Evolutionary conservation across 2,329 filamentous ascomycete genomes (phyloP), one percentile per base, ranked within the genome.

Genomic region (Verticillium nonalfalfae): DNA sequence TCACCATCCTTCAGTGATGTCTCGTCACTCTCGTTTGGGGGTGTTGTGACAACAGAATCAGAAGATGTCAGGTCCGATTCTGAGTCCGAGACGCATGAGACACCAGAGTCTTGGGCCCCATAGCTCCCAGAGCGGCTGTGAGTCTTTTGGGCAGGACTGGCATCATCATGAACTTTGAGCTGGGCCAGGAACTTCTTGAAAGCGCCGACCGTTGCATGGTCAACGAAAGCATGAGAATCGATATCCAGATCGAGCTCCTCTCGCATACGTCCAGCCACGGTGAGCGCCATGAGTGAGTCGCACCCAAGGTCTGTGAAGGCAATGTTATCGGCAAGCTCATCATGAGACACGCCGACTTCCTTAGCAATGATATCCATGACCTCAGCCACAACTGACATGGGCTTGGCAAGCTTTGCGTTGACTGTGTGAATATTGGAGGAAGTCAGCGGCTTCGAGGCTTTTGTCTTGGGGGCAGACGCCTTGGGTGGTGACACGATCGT

Each of bases 221-320:
- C 83, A 21, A 82, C 77, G 64, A 86, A 84, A 0, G 80, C 78
- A 59, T 81, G 76, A 2, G 80, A 81, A 65, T 79, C 74, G 6
- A 87, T 69, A 58, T 85, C 78, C 7, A 86, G 70, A 36, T 85
- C 82, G 3, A 87, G 71, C 31, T 87, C 83, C 64, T 86, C 84
- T 11, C 82, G 80, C 58, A 87, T 78, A 33, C 81, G 78, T 31
- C 81, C 83, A 33, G 78, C 78, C 54, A 87, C 82, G 6, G 82
- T 85, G 26, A 88, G 72, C 1, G 82, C 79, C 75, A 87, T 83
- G n/a, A 88, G 76, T 1, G 85, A 87, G 68, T 88, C 85, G 15
- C 86, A 80, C 31, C 85, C 85, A 2, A 86, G 75, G 63, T 87
- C 83, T 3, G 77, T 72, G 67, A 87, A 86, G 56, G 76, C 78